Percentiles rank a stretch among this genome's conserved stretches.
Evolutionary conservation across 345 rosid species (phyloP).

Genomic region (Pelargonium nanum): DNA sequence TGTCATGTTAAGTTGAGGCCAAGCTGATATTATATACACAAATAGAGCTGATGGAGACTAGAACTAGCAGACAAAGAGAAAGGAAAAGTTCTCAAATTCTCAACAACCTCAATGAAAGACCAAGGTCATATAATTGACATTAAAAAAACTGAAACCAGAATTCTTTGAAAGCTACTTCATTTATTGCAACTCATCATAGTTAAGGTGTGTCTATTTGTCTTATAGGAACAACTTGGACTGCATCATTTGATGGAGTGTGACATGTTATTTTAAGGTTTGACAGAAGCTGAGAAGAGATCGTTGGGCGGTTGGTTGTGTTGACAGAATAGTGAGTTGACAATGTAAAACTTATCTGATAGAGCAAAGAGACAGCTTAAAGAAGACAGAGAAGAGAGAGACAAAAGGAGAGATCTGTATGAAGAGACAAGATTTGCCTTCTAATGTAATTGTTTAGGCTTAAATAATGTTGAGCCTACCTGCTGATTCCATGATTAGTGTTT

Average conservation of each 20-base stretch:
- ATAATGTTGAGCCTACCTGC: too few species aligned
- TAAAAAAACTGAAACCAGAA: slow-evolving; percentile 15
- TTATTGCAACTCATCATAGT: slow-evolving; percentile 6
- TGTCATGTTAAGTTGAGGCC: slow-evolving; percentile 6
- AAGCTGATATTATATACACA: slow-evolving; percentile 19
- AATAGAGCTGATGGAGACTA: slow-evolving; percentile 1
- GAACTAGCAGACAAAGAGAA: slow-evolving; percentile 26
- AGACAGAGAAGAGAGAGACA: slow-evolving; percentile 24
- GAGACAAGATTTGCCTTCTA: slow-evolving; percentile 42
- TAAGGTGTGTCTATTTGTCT: slow-evolving; percentile 26
- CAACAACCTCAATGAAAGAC: slow-evolving; percentile 18
- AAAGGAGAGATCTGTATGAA: slow-evolving; percentile 35
- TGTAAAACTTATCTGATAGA: too few species aligned
- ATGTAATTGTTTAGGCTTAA: not conserved
- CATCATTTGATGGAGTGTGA: slow-evolving; percentile 1
- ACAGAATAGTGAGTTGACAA: not conserved
- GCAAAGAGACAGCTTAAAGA: slow-evolving; percentile 16
- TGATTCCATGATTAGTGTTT: too few species aligned
- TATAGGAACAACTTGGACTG: not conserved
- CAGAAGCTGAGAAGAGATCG: not conserved
- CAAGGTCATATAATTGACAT: slow-evolving; percentile 14
- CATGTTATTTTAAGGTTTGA: not conserved
- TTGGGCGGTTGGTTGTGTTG: not conserved
- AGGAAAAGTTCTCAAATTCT: slow-evolving; percentile 21
- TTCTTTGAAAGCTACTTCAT: slow-evolving; percentile 22